These are phyloP conservation scores for Herpetomonas muscarum DNA, from an alignment of 208 protist species.

Conservation along the genomic window DNA sequence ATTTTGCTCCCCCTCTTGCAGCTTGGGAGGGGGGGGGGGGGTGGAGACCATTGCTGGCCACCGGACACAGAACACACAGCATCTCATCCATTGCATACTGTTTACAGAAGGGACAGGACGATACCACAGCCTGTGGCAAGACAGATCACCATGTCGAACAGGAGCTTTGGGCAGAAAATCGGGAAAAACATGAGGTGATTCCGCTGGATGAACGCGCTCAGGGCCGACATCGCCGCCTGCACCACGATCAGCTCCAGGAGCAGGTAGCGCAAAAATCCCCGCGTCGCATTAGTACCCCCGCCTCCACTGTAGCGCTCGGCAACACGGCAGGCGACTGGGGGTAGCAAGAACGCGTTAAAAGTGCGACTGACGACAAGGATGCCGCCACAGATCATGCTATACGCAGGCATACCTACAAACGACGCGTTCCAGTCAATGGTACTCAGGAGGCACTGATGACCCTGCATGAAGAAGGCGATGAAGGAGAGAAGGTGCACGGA, in stretches of 20 bases:
- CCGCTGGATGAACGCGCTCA: slow-evolving; percentile 67
- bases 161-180: slow-evolving; percentile 81
- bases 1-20: too few species aligned
- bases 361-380: slow-evolving; percentile 56
- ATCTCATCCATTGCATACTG: too few species aligned
- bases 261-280: slow-evolving; percentile 18
- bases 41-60: too few species aligned
- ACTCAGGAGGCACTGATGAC: slow-evolving; percentile 71
- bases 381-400: slow-evolving; percentile 45
- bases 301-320: not conserved
- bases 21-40: too few species aligned
- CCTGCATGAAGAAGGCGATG: slow-evolving; percentile 57
- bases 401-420: slow-evolving; percentile 57
- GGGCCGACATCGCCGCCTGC: slow-evolving; percentile 38
- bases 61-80: too few species aligned
- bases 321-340: slow-evolving; percentile 26
- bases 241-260: slow-evolving; percentile 35
- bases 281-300: not conserved
- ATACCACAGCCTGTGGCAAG: slow-evolving; percentile 22
- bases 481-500: slow-evolving; percentile 41
- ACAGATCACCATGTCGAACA: slow-evolving; percentile 60
- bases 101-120: slow-evolving; percentile 8
- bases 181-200: slow-evolving; percentile 82
- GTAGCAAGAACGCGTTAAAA: slow-evolving; percentile 56
- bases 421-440: slow-evolving; percentile 77